Base-by-base conservation (phyloP, 176 grass and related monocot species). In the Eleusine indica region DNA sequence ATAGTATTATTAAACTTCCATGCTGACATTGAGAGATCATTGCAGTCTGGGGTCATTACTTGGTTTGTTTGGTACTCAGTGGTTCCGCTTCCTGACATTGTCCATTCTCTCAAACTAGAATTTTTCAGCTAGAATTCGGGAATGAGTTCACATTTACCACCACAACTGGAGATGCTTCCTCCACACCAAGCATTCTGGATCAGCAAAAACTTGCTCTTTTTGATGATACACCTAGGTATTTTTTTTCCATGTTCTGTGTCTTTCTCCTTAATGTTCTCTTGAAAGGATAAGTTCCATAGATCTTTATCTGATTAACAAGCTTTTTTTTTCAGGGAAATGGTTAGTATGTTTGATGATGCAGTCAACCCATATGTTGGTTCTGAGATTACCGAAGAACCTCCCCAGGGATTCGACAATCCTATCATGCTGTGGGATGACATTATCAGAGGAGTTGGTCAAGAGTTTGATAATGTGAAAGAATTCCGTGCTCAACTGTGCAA, bases 381-480 rank as follows among this genome's bases (percentile, higher is more conserved):
- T 73, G 88, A 90, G 54, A 78, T 90, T 28, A 86, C 75, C 25
- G 52, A 71, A 73, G 88, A 77, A 25, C 66, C 78, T 73, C 25
- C 67, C 3, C 88, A 82, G 79, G 79, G 42, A 66, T 56, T 78
- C 48, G 11, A 77, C 19, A 72, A 65, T 86, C 66, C 79, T 67
- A 73, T 71, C 66, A 16, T 86, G 73, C 16, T 81, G 42, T 94
- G 92, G 92, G 92, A 87, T 86, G 80, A 75, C 44, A 89, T 91
- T 71, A 94, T 94, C 53, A 87, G 83, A 73, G 96, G 96, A 76
- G 93, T 98, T 44, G 96, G 96, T 63, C 96, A 98, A 87, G 93
- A 95, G 89, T 98, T 98, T 88, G 92, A 95, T 85, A 98, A 95
- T 58, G 93, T 94, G 54, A 98, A 95, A 80, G 96, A 95, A 64